Evolutionary conservation across 352 stramenopile species (phyloP), one percentile per base, ranked within the genome.

Genomic region (Phytophthora pisi): DNA sequence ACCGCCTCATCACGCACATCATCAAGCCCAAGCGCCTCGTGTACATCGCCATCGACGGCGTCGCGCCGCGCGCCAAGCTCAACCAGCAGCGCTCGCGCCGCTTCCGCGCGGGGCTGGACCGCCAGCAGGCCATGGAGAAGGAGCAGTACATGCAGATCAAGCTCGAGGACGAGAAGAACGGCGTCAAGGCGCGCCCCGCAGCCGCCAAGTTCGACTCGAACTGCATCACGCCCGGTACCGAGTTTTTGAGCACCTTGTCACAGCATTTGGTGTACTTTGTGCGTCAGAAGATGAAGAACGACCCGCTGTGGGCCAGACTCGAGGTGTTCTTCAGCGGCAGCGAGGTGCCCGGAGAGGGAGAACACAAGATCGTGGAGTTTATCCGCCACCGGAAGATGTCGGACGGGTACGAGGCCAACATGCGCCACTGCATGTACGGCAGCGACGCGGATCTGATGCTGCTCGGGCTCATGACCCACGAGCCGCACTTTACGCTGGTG

Each of bases 381-480:
- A 99, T 99, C 70, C 92, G 97, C 24, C 84, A 90, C 54, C 73
- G 85, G 54, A 96, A 97, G 76, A 97, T 94, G 82, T 74, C 96
- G 64, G 82, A 86, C 0, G 90, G 88, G 7, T 99, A 99, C 81
- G 78, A 91, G 54, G 81, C 96, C 11, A 99, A 99, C 77, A 89
- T 98, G 60, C 90, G 97, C 16, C 98, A 99, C 80, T 99, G 98
- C 67, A 97, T 99, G 74, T 99, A 99, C 76, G 98, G 98, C 28
- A 96, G 98, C 46, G 98, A 99, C 82, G 98, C 98, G 5, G 98
- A 99, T 79, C 81, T 99, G 13, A 99, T 99, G 89, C 96, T 99
- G 72, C 75, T 99, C 13, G 95, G 94, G 6, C 80, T 99, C 1
- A 98, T 98, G 66, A 98, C 96, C 7, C 97, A 99, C 70, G 97